Percentiles rank a stretch among this genome's conserved stretches.
Evolutionary conservation across 2,329 filamentous ascomycete species (phyloP).

Genomic region (Ophiostoma ulmi): DNA sequence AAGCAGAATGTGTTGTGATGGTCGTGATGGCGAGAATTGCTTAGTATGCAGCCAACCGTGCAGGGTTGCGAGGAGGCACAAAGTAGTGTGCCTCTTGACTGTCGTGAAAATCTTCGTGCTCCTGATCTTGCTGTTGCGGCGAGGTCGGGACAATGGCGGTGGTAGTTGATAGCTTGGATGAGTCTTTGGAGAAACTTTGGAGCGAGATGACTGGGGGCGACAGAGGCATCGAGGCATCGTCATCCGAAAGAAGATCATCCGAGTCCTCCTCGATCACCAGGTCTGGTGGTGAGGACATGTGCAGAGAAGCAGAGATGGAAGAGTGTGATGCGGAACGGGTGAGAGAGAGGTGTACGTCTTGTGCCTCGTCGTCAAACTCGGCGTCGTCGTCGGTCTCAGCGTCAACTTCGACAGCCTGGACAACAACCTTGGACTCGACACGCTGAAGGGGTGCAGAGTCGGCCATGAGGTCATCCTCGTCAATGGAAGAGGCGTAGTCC

Average conservation of each 20-base stretch:
- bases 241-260: constrained; percentile 59
- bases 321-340: constrained; percentile 64
- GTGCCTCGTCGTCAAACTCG: constrained; percentile 41
- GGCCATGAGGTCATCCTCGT: constrained; percentile 46
- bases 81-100: constrained; percentile 38
- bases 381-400: constrained; percentile 19
- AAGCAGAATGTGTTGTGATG: background rate
- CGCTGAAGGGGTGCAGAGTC: constrained; percentile 45
- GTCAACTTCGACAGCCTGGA: constrained; percentile 9
- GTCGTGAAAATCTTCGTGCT: constrained; percentile 30
- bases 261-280: constrained; percentile 57
- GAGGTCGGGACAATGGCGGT: constrained; percentile 21
- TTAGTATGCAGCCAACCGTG: constrained; percentile 53
- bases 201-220: constrained; percentile 58
- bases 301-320: constrained; percentile 29
- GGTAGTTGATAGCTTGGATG: constrained; percentile 31
- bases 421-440: constrained; percentile 36
- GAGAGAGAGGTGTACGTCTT: constrained; percentile 57
- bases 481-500: constrained; percentile 13
- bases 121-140: constrained; percentile 35
- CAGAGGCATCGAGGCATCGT: constrained; percentile 65
- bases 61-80: constrained; percentile 47
- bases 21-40: background rate
- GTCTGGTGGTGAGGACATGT: constrained; percentile 55
- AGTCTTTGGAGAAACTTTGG: constrained; percentile 56